These are phyloP conservation scores for Stromatinia cepivora DNA, from an alignment of 2,329 filamentous ascomycete genomes.

Conservation along the genomic window DNA sequence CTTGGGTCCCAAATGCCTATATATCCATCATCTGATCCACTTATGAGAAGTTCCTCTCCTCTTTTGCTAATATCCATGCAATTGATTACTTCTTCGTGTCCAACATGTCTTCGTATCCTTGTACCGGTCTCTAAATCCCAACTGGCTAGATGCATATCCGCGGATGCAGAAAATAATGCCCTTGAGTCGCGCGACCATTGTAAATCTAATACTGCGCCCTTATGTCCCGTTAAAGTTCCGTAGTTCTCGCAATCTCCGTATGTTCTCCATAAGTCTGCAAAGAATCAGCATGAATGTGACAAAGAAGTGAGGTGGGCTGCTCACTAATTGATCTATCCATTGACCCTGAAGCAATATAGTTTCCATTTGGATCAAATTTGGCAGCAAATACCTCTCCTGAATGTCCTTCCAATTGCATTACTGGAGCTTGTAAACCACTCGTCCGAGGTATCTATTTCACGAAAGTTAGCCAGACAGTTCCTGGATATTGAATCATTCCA, in stretches of 20 bases:
- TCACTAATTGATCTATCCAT: conserved; percentile 90
- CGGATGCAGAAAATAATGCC: conserved; percentile 87
- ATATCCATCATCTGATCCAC: conserved; percentile 88
- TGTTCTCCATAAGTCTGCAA: conserved; percentile 84
- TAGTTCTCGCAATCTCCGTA: conserved; percentile 95
- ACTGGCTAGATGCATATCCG: conserved; percentile 88
- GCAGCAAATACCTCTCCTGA: conserved; percentile 87
- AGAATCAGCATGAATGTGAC: conserved; percentile 26
- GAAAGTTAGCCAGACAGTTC: conserved; percentile 32
- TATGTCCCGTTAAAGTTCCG: conserved; percentile 82
- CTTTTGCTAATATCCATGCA: conserved; percentile 83
- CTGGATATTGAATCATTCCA: conserved; percentile 18
- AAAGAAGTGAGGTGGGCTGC: conserved; percentile 40
- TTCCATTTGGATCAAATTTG: conserved; percentile 85
- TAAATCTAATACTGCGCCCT: conserved; percentile 85
- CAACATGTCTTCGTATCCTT: conserved; percentile 86
- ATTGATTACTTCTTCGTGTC: conserved; percentile 96
- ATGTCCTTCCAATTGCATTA: conserved; percentile 87
- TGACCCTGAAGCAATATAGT: conserved; percentile 87
- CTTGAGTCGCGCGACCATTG: conserved; percentile 96
- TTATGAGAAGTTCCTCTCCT: conserved; percentile 87
- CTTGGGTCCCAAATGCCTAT: conserved; percentile 96
- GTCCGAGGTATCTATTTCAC: conserved; percentile 69
- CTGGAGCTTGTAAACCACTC: conserved; percentile 80
- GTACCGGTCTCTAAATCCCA: conserved; percentile 94